Conservation (phyloP, 1,284 basidiomycete species). For the Trichosporon coremiiforme region DNA sequence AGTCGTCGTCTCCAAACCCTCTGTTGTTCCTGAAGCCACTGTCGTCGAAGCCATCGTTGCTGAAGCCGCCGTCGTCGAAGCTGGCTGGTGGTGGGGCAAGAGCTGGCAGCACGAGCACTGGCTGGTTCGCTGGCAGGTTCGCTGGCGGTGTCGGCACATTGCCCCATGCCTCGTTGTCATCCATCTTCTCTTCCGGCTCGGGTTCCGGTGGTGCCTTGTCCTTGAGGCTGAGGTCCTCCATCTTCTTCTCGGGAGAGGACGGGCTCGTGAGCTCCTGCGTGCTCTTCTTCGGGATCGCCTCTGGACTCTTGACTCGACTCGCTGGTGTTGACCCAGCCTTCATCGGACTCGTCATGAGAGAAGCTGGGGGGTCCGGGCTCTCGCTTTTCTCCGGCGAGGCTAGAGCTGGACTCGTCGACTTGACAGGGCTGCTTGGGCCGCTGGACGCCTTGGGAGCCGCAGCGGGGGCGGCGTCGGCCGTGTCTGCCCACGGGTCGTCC, state of each 20-base stretch:
- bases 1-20: conserved; percentile 63
- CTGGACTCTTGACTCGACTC: not conserved
- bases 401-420: not conserved
- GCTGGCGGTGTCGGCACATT: conserved; percentile 30
- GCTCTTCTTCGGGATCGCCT: not conserved
- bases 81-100: conserved; percentile 60
- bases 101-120: not conserved
- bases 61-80: too few relatives aligned
- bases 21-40: conserved; percentile 59
- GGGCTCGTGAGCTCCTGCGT: not conserved
- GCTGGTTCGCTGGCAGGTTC: too few relatives aligned
- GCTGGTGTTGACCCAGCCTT: not conserved
- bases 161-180: conserved; percentile 50
- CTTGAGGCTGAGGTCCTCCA: not conserved
- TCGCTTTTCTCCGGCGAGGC: too few relatives aligned
- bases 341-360: not conserved
- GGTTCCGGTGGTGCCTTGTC: conserved; percentile 9
- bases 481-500: conserved; percentile 28
- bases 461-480: not conserved
- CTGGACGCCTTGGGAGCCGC: not conserved
- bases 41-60: conserved; percentile 65
- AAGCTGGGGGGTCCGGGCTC: not conserved
- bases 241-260: not conserved
- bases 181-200: not conserved
- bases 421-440: not conserved